Evolutionary conservation across 169 alveolate genomes (phyloP), one percentile per base, ranked within the genome.

Genomic region (Eimeria brunetti): DNA sequence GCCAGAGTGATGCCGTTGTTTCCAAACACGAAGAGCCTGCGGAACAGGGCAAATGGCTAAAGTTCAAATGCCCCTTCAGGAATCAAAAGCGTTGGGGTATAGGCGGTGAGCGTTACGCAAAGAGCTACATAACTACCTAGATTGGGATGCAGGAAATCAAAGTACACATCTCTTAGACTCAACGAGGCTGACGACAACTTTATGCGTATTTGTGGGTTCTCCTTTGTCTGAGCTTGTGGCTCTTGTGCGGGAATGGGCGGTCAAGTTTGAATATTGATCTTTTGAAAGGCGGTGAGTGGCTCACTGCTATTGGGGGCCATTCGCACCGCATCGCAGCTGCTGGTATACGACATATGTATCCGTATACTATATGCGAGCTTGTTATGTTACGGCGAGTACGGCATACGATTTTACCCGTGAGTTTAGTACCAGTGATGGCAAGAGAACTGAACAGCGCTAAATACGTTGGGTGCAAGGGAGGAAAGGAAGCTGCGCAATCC

Each of bases 211-310:
- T 30, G 30, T 60, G 76, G 76, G 30, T 12, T 9, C 16, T 67
- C 30, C 9, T n/a, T 67, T 20, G 38, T 67, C 14, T 30, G 46
- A n/a, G 44, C 76, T 18, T 2, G 44, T 6, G 76, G 11, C 41
- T 67, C 76, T 30, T 67, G 16, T 30, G 76, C 1, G 20, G 76
- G 76, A 67, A 8, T 27, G 24, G 11, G 76, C 24, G 22, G 38
- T 67, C n/a, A 30, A 0, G 76, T 27, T 11, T 9, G 44, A 3
- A 41, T 38, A 27, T 67, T 18, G 44, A 24, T 67, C 44, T 11
- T 67, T 67, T 67, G 76, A 30, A 67, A 67, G 76, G 76, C 44
- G 27, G 76, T 67, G 44, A n/a, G 76, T 67, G 76, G 76, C 76
- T n/a, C 44, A 27, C 46, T 9, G 76, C 41, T 18, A 30, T 44